Conservation (phyloP, 306 rosid genomes). For the Castanea sativa region DNA sequence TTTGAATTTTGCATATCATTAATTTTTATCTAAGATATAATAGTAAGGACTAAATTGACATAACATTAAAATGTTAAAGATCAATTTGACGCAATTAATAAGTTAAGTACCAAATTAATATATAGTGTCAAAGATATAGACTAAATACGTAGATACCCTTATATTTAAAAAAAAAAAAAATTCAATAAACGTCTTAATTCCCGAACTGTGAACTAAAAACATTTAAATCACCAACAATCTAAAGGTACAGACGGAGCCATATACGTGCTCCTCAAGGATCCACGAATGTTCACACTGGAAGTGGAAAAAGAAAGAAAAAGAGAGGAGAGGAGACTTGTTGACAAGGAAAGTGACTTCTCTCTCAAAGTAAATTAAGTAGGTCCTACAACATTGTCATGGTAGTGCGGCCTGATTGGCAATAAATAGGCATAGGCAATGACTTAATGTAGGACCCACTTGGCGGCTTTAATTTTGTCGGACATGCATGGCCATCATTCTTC, state of each 20-base stretch:
- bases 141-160: too few relatives aligned
- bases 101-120: too few relatives aligned
- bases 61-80: too few relatives aligned
- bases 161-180: too few relatives aligned
- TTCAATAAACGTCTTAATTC: too few relatives aligned
- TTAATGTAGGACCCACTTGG: slow-evolving; percentile 20
- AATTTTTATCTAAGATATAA: too few relatives aligned
- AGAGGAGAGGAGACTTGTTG: neutral
- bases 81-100: too few relatives aligned
- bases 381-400: slow-evolving; percentile 13
- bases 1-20: too few relatives aligned
- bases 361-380: neutral
- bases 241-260: neutral
- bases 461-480: slow-evolving; percentile 33
- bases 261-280: slow-evolving; percentile 16
- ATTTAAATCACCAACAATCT: neutral
- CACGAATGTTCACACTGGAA: slow-evolving; percentile 25
- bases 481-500: slow-evolving; percentile 16
- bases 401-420: slow-evolving; percentile 16
- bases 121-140: too few relatives aligned
- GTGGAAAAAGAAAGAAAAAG: neutral
- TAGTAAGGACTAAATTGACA: too few relatives aligned
- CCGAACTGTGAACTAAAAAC: neutral
- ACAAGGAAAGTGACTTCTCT: neutral
- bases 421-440: neutral